These are phyloP conservation scores for Periconia sp. DNA, from an alignment of 2,329 filamentous ascomycete species.

Conservation along the genomic window DNA sequence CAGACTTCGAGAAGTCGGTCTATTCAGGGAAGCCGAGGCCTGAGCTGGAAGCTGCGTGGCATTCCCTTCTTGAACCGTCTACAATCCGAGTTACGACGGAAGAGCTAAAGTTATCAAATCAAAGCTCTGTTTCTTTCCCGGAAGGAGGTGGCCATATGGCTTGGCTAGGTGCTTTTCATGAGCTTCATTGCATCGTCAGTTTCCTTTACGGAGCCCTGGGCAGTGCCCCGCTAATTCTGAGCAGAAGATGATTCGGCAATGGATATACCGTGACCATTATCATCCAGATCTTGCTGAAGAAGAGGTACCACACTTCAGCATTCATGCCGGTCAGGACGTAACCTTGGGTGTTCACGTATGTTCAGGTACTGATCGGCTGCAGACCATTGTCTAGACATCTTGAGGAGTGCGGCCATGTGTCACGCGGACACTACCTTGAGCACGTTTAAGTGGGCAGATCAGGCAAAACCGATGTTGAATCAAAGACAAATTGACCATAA, in stretches of 20 bases:
- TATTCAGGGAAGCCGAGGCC: neutral
- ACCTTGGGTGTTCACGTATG: no score
- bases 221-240: no score
- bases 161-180: conserved; percentile 7
- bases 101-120: conserved; percentile 1
- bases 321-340: conserved; percentile 3
- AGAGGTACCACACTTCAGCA: neutral
- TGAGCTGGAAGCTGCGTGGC: neutral
- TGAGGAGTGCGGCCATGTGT: conserved; percentile 3
- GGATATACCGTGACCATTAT: conserved; percentile 6
- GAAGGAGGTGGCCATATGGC: conserved; percentile 6
- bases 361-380: neutral
- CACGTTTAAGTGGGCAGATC: conserved; percentile 3
- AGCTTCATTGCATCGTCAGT: conserved; percentile 8
- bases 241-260: conserved; percentile 7
- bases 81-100: neutral
- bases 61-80: neutral
- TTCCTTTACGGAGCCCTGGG: no score
- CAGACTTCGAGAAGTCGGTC: neutral
- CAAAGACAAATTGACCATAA: neutral
- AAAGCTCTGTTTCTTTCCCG: conserved; percentile 2
- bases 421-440: conserved; percentile 5
- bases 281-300: neutral
- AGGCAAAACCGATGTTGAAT: conserved; percentile 5
- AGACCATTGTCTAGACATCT: conserved; percentile 8